Base-by-base conservation (phyloP, 2,329 filamentous ascomycete genomes). In the Xylaria sp. region DNA sequence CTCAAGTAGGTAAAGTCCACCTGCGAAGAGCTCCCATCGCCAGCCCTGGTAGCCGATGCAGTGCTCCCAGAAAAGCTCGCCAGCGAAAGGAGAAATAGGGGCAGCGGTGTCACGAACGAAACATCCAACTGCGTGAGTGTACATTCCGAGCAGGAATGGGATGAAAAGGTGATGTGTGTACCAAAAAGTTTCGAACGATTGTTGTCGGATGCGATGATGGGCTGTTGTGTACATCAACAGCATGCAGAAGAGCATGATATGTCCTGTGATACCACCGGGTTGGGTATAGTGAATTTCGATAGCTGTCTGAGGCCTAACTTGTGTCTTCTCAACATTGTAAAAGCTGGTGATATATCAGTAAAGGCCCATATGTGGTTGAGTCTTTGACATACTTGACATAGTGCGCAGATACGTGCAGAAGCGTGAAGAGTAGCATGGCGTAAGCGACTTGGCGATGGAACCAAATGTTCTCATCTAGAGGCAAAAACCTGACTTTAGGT, bases 191-290 rank as follows among this genome's bases (percentile, higher is more conserved):
- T 99, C 96, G 78, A 94, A 99, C 0, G 93, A 97, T 79, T 99
- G 96, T 79, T 98, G 95, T 63, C 96, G 92, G 73, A 99, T 98
- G 73, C 93, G 92, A 75, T 92, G 88, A 78, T 99, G 96, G 2
- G 96, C 92, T 0, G 94, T 97, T 1, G 96, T 99, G 83, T 97
- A 99, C 87, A 99, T 99, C 71, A 99, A 83, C 71, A 99, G 84
- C 96, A 99, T 99, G 86, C 94, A 98, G n/a, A 99, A 86, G 31
- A 98, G 88, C 96, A 99, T 99, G 71, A 97, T 88, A 81, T 99
- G 96, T 6, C 96, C 96, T 2, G 96, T 99, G 71, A 98, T 92
- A 69, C 96, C 96, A 76, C 93, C 94, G 59, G 94, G 88, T 78
- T 97, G 88, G 1, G 89, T 87, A 79, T 97, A 99, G 81, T 98